Conservation (phyloP, 2,329 filamentous ascomycete genomes). For the Colletotrichum tropicale region DNA sequence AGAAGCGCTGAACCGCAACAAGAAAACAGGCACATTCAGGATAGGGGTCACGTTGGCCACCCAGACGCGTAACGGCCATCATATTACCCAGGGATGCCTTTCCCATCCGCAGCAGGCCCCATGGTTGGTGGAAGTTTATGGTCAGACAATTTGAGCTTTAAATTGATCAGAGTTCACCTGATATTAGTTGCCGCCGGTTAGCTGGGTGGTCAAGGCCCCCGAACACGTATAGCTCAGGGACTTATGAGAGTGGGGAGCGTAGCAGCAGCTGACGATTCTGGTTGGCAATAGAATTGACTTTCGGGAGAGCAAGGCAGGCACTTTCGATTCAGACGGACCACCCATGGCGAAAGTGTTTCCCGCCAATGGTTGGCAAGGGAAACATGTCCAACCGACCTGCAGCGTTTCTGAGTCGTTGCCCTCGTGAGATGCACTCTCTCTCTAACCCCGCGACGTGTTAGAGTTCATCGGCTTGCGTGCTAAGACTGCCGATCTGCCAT, state of each 20-base stretch:
- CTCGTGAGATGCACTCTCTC: neutral
- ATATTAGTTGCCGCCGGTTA: neutral
- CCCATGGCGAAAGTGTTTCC: neutral
- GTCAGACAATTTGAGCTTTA: slow-evolving; percentile 1
- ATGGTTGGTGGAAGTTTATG: slow-evolving; percentile 17
- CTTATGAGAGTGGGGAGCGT: neutral
- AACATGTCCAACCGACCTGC: neutral
- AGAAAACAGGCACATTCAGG: neutral
- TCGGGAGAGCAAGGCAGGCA: neutral
- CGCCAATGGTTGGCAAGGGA: neutral
- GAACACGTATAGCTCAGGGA: neutral
- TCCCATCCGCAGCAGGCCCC: neutral
- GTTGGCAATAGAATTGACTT: neutral
- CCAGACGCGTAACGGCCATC: neutral
- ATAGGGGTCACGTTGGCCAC: neutral
- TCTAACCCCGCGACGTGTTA: neutral
- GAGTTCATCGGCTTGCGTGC: neutral
- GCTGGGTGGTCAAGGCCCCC: neutral
- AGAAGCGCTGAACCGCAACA: neutral
- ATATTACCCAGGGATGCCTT: neutral
- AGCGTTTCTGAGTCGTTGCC: neutral
- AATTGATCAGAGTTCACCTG: slow-evolving; percentile 5
- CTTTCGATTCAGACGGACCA: neutral
- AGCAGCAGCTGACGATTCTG: neutral
- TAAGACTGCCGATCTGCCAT: neutral